Base-by-base conservation (phyloP, 805 yeast genomes). In the Metschnikowia lunata region DNA sequence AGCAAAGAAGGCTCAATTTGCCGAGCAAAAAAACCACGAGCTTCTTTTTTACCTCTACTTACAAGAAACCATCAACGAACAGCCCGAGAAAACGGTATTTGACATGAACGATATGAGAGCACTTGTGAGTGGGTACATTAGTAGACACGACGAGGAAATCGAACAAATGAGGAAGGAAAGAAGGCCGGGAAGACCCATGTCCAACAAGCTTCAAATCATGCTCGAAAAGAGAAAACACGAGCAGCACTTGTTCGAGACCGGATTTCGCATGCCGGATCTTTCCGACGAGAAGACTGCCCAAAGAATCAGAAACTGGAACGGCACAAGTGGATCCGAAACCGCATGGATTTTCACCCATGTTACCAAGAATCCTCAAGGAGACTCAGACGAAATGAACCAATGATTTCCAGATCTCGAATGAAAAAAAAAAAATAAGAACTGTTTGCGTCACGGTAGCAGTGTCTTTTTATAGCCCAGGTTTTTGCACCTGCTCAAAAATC, bases 181-280 rank as follows among this genome's bases (percentile, higher is more conserved):
- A 70, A 78, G 96, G 60, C 80, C 89, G n/a, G 95, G 95, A 13
- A 77, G 98, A 67, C 96, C 99, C 8, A 75, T 86, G 13, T 65
- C 85, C 6, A 78, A 76, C 48, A 80, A 80, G 58, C 96, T 88
- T 56, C 82, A 80, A 51, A 56, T 78, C 18, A 62, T 89, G 45
- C 84, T 85, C 54, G 77, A 75, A 51, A 78, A 78, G 57, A 72
- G 72, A 37, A 80, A 83, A 42, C 66, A 74, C 38, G 97, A 90
- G 45, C 40, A 57, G 32, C 76, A 77, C 34, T 79, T 84, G 45
- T 88, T 76, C 55, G 69, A 64, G 15, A 74, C 87, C 0, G 99
- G 99, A 0, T 65, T 73, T 64, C 67, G 72, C 38, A 71, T 84
- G 5, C 97, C 97, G 1, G 89, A 88, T 61, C 62, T 91, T 49